A percentile compares a stretch with the other conserved stretches of the same genome.
Evolutionary conservation across 2,329 filamentous ascomycete species (phyloP).

Genomic region (Colletotrichum limetticola): DNA sequence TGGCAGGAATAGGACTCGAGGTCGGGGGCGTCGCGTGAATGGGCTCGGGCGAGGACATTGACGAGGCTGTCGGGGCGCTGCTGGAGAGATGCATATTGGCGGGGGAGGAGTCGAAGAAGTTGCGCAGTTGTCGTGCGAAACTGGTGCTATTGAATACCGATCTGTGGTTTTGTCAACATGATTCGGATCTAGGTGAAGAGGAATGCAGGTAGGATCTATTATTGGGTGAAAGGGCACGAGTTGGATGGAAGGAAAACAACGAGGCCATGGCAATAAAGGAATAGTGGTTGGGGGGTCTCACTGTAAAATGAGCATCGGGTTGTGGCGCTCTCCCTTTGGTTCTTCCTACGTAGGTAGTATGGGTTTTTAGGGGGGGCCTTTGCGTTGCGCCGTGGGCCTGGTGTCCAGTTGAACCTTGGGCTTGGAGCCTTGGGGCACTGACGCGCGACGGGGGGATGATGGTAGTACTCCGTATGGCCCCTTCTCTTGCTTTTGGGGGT

Average conservation of each 20-base stretch:
- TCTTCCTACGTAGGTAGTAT: not conserved
- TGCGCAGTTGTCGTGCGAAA: slow-evolving; percentile 44
- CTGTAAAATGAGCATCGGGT: slow-evolving; percentile 43
- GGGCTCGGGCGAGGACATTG: slow-evolving; percentile 23
- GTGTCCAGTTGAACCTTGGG: not conserved
- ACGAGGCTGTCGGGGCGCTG: slow-evolving; percentile 25
- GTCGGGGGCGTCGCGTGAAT: slow-evolving; percentile 26
- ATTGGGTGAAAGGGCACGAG: not conserved
- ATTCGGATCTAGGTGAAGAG: not conserved
- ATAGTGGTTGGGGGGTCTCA: slow-evolving; percentile 36
- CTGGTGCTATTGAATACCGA: slow-evolving; percentile 40
- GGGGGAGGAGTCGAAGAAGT: slow-evolving; percentile 39
- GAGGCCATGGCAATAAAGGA: slow-evolving; percentile 6
- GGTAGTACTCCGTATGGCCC: too few species aligned
- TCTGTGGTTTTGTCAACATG: slow-evolving; percentile 18
- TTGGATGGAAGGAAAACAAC: not conserved
- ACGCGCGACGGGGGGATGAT: not conserved
- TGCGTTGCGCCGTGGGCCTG: not conserved
- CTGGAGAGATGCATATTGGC: slow-evolving; percentile 26
- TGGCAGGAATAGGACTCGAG: slow-evolving; percentile 3
- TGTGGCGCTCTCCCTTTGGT: slow-evolving; percentile 28
- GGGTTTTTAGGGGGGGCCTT: not conserved
- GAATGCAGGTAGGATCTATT: not conserved
- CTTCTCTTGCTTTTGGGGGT: not conserved
- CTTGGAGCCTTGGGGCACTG: not conserved